Conservation (phyloP, 208 protist genomes). For the Crithidia fasciculata region DNA sequence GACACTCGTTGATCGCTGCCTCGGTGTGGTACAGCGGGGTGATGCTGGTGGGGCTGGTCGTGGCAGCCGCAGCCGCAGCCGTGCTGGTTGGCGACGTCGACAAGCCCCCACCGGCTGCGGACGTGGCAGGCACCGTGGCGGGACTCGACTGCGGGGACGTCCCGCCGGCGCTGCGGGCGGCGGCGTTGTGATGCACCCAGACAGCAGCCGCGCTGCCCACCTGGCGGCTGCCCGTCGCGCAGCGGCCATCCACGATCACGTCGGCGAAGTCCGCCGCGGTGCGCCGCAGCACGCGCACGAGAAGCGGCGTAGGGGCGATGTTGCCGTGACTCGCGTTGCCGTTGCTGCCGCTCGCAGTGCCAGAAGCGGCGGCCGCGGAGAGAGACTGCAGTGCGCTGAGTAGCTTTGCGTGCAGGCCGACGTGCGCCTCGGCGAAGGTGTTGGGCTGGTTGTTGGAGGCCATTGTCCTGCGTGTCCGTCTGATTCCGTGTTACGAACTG, state of each 20-base stretch:
- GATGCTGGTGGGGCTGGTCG: background rate
- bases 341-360: background rate
- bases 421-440: conserved; percentile 28
- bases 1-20: conserved; percentile 43
- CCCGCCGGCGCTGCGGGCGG: conserved; percentile 11
- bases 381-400: conserved; percentile 34
- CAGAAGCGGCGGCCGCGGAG: background rate
- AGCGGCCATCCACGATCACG: conserved; percentile 68
- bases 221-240: conserved; percentile 41
- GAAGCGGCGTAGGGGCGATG: conserved; percentile 52
- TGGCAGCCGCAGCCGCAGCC: background rate
- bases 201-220: conserved; percentile 44
- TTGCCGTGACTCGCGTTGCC: background rate
- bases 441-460: background rate
- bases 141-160: conserved; percentile 1
- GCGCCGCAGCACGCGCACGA: conserved; percentile 53
- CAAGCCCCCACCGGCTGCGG: background rate
- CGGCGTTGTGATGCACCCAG: conserved; percentile 46
- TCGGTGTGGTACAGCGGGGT: conserved; percentile 42
- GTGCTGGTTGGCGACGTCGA: background rate
- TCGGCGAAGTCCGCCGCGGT: conserved; percentile 69
- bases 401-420: conserved; percentile 53
- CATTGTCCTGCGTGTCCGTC: background rate
- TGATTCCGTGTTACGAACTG: too few species aligned
- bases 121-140: background rate